Percentiles rank a stretch among this genome's conserved stretches.
These are phyloP conservation scores for Cladosporium sp. DNA, from an alignment of 2,329 filamentous ascomycete species.

Conservation along the genomic window DNA sequence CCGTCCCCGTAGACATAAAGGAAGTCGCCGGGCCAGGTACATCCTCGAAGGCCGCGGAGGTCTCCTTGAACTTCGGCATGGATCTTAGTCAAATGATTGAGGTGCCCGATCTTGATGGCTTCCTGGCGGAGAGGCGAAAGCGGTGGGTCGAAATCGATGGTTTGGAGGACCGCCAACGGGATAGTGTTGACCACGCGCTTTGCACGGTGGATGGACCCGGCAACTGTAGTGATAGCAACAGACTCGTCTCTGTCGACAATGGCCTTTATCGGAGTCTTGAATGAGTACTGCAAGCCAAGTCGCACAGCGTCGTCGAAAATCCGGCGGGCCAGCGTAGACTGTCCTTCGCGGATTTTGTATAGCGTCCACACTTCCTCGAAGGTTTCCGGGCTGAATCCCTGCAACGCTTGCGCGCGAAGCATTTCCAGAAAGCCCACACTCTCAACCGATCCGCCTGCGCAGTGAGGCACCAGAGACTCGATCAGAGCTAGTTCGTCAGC, in stretches of 20 bases:
- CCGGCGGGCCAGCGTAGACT: not conserved
- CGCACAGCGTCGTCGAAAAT: not conserved
- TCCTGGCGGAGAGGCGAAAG: conserved; percentile 21
- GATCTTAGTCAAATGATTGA: conserved; percentile 19
- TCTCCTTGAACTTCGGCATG: not conserved
- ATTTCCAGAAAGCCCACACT: not conserved
- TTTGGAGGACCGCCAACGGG: conserved; percentile 15
- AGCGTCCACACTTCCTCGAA: not conserved
- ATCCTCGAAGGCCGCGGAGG: not conserved
- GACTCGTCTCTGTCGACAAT: not conserved
- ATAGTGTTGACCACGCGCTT: not conserved
- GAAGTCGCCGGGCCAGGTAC: not conserved
- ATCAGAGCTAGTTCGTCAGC: not conserved
- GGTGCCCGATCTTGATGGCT: conserved; percentile 25
- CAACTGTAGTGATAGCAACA: not conserved
- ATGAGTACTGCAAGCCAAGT: not conserved
- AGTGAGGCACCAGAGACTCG: not conserved
- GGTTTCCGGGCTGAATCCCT: not conserved
- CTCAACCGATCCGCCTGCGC: not conserved
- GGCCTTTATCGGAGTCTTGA: not conserved
- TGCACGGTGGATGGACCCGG: not conserved
- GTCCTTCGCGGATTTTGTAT: conserved; percentile 1
- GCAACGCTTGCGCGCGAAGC: not conserved
- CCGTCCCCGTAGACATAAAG: not conserved
- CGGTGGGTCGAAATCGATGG: conserved; percentile 28